Evolutionary conservation across 345 rosid species (phyloP).

Genomic region (Hypericum perforatum): DNA sequence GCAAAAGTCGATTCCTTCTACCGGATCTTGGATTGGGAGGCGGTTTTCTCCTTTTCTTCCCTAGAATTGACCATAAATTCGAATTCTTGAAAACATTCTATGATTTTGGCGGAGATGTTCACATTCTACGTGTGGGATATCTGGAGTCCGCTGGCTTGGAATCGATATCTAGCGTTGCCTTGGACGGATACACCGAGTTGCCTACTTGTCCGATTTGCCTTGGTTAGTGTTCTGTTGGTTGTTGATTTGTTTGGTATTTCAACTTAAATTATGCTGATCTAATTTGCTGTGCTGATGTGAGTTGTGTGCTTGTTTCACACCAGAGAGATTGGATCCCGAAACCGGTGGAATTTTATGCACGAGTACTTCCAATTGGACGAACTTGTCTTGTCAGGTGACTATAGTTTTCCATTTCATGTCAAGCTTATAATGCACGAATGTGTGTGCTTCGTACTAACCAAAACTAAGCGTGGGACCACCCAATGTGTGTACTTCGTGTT

Average conservation of each 20-base stretch:
- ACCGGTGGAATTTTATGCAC: conserved; percentile 78
- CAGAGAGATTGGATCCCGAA: conserved; percentile 91
- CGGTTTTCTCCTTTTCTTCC: conserved; percentile 41
- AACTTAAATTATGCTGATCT: background rate
- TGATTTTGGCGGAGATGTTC: conserved; percentile 71
- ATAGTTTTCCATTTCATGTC: conserved; percentile 7
- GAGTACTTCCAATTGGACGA: conserved; percentile 91
- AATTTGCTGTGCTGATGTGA: background rate
- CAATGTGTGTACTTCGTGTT: too few relatives aligned
- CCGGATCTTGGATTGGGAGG: conserved; percentile 44
- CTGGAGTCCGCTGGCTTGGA: conserved; percentile 61
- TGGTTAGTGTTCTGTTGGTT: conserved; percentile 32
- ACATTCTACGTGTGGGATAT: conserved; percentile 45
- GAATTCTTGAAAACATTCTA: background rate
- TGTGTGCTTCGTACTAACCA: too few relatives aligned
- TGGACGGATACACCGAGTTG: conserved; percentile 58
- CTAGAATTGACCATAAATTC: background rate
- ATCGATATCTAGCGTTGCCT: conserved; percentile 56
- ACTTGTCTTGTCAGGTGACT: conserved; percentile 78
- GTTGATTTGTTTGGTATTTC: background rate
- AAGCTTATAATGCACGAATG: background rate
- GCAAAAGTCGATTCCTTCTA: conserved; percentile 52
- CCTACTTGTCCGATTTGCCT: conserved; percentile 92
- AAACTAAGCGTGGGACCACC: too few relatives aligned
- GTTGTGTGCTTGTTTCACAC: conserved; percentile 3